Evolutionary conservation across 225 moss, liverwort and hornwort genomes (phyloP).

Genomic region (Asterella californica): DNA sequence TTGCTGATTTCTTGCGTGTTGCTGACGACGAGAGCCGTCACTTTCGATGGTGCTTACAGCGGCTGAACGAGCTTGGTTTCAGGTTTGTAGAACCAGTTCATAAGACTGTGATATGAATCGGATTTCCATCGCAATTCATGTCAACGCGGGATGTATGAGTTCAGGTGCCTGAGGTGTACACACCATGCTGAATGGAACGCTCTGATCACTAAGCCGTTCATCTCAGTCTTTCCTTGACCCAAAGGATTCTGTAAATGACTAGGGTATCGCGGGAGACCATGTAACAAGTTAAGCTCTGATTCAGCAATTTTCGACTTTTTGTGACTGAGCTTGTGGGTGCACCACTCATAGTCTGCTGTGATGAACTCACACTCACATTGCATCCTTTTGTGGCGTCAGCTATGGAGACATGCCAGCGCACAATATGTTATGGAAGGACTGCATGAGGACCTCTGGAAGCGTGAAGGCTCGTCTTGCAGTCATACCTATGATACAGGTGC

Average conservation of each 20-base stretch:
- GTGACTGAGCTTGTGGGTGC: neutral
- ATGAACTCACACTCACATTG: neutral
- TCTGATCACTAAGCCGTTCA: neutral
- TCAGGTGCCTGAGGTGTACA: neutral
- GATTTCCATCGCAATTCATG: neutral
- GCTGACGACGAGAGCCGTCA: constrained; percentile 98
- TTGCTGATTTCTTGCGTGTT: constrained; percentile 84
- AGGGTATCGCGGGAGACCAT: neutral
- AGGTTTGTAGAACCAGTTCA: constrained; percentile 36
- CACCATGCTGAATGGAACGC: neutral
- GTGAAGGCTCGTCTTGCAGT: constrained; percentile 86
- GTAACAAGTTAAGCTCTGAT: neutral
- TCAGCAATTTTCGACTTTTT: neutral
- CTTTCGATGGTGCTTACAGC: constrained; percentile 93
- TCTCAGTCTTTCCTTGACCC: neutral
- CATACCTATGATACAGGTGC: constrained; percentile 96
- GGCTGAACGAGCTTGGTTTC: constrained; percentile 85
- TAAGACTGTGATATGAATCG: neutral
- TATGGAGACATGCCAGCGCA: constrained; percentile 99
- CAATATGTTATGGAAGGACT: constrained; percentile 83
- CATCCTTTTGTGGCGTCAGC: constrained; percentile 37
- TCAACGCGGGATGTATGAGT: neutral
- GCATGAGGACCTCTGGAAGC: constrained; percentile 63
- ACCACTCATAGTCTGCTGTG: neutral
- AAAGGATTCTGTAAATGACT: neutral